Percentiles rank a stretch among this genome's conserved stretches.
These are phyloP conservation scores for Fusarium sp. DNA, from an alignment of 2,329 filamentous ascomycete species.

Conservation along the genomic window DNA sequence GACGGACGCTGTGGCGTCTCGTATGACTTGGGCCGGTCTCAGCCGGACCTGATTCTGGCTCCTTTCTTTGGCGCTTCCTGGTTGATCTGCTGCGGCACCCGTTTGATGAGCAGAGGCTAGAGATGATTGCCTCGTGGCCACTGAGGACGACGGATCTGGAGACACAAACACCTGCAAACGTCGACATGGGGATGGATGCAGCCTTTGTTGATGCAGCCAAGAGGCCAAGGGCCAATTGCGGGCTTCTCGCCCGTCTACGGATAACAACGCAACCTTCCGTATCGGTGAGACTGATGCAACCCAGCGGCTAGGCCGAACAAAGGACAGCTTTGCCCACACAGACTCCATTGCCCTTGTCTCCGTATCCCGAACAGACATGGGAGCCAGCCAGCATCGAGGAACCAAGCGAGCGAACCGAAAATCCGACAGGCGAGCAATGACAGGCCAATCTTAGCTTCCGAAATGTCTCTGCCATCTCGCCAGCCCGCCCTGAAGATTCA, in stretches of 20 bases:
- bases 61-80: slow-evolving; percentile 29
- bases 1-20: slow-evolving; percentile 36
- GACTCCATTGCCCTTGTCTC: slow-evolving; percentile 31
- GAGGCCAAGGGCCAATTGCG: slow-evolving; percentile 28
- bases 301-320: slow-evolving; percentile 26
- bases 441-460: slow-evolving; percentile 15
- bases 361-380: slow-evolving; percentile 12
- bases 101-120: slow-evolving; percentile 25
- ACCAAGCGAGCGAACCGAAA: slow-evolving; percentile 23
- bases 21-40: slow-evolving; percentile 33
- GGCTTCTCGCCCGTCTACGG: slow-evolving; percentile 1
- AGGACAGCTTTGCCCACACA: slow-evolving; percentile 11
- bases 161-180: slow-evolving; percentile 13
- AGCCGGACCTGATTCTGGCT: slow-evolving; percentile 25
- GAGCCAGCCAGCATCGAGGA: slow-evolving; percentile 5
- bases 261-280: slow-evolving; percentile 15
- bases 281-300: slow-evolving; percentile 16
- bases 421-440: slow-evolving; percentile 18
- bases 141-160: slow-evolving; percentile 22
- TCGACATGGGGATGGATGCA: slow-evolving; percentile 19
- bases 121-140: slow-evolving; percentile 14
- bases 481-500: slow-evolving; percentile 17
- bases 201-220: slow-evolving; percentile 6
- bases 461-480: slow-evolving; percentile 14
- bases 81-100: slow-evolving; percentile 21